These are phyloP conservation scores for Exsudoporus frostii DNA, from an alignment of 768 basidiomycete species.

Conservation along the genomic window DNA sequence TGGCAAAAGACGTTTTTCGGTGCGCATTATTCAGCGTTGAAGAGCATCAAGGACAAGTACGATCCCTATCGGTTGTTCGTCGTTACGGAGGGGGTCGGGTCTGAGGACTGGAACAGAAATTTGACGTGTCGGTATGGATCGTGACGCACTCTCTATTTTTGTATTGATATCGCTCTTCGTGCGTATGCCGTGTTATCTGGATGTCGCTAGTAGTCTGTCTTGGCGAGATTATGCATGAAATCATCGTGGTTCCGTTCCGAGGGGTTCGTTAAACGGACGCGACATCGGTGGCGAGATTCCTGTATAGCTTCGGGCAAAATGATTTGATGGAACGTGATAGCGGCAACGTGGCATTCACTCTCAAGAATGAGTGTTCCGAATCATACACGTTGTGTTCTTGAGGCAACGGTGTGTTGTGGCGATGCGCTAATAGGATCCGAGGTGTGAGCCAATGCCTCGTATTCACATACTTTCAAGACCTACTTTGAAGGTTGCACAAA, in stretches of 20 bases:
- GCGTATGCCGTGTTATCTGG: neutral
- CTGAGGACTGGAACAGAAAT: constrained; percentile 45
- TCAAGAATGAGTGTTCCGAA: neutral
- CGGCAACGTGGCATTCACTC: neutral
- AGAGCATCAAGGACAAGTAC: constrained; percentile 42
- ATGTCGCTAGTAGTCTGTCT: no score
- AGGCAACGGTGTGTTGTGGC: constrained; percentile 22
- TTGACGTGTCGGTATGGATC: constrained; percentile 20
- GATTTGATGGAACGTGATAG: neutral
- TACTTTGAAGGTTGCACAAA: neutral
- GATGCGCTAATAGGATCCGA: neutral
- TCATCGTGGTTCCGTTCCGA: neutral
- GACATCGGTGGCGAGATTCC: neutral
- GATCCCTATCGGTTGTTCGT: constrained; percentile 47
- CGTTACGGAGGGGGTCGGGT: constrained; percentile 45
- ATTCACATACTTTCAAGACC: neutral
- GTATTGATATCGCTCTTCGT: no score
- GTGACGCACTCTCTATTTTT: neutral
- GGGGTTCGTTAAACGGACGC: neutral
- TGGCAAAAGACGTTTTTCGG: constrained; percentile 47
- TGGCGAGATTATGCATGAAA: neutral
- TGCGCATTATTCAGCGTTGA: constrained; percentile 38
- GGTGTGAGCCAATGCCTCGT: constrained; percentile 1
- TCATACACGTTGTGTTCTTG: constrained; percentile 20
- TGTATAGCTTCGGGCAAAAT: neutral